Evolutionary conservation across 2,329 filamentous ascomycete species (phyloP).

Genomic region (Talaromyces sp.): DNA sequence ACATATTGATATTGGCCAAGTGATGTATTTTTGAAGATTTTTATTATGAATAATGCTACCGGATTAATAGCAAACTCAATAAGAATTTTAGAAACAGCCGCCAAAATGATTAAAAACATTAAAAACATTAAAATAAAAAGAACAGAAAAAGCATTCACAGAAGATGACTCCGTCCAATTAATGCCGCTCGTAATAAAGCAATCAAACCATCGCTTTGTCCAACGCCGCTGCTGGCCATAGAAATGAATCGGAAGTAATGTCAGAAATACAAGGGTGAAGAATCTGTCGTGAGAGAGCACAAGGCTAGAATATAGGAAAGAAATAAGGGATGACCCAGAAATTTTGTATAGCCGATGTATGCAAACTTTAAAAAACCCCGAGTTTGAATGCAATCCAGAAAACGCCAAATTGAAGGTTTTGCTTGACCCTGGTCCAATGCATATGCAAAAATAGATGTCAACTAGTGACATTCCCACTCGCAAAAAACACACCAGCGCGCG

Average conservation of each 20-base stretch:
- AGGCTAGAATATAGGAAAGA: neutral
- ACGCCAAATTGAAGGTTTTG: neutral
- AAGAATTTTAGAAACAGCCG: neutral
- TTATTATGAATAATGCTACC: neutral
- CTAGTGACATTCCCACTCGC: slow-evolving; percentile 60
- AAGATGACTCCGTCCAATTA: slow-evolving; percentile 3
- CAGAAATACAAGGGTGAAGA: neutral
- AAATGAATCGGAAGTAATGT: neutral
- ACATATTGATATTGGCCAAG: neutral
- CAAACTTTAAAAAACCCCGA: neutral
- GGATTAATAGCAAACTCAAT: neutral
- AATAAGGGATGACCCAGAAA: neutral
- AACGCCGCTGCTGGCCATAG: slow-evolving; percentile 7
- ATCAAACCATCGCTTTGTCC: slow-evolving; percentile 1
- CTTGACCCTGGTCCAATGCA: neutral
- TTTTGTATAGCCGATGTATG: slow-evolving; percentile 1
- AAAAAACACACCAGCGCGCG: slow-evolving; percentile 66
- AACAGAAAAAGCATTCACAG: neutral
- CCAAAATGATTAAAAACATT: neutral
- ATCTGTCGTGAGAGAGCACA: neutral
- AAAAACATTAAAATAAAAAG: neutral
- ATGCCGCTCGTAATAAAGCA: slow-evolving; percentile 7
- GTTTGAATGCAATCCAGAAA: neutral
- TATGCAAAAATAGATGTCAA: slow-evolving; percentile 1
- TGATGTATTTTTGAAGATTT: neutral